These are phyloP conservation scores for Westerdykella sp. DNA, from an alignment of 2,329 filamentous ascomycete genomes.

Conservation along the genomic window DNA sequence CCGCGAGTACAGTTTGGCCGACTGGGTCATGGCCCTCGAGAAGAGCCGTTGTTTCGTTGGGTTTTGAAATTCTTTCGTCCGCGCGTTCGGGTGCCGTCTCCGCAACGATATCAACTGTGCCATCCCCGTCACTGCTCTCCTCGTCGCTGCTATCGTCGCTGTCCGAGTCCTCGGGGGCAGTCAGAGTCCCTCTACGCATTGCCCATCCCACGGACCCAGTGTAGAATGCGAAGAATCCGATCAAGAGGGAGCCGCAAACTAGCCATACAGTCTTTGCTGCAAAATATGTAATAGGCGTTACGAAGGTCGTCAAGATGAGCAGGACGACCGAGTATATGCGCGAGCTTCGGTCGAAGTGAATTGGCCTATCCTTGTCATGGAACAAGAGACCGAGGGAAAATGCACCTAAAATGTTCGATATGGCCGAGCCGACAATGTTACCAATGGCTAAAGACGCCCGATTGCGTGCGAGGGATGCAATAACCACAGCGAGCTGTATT, in stretches of 20 bases:
- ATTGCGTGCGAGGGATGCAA: constrained; percentile 43
- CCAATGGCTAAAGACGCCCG: constrained; percentile 47
- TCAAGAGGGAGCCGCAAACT: constrained; percentile 36
- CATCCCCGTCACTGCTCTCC: constrained; percentile 17
- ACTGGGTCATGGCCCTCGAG: no score
- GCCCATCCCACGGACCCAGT: constrained; percentile 41
- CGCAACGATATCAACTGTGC: neutral
- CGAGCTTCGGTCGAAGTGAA: constrained; percentile 45
- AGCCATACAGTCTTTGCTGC: constrained; percentile 24
- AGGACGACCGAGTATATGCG: constrained; percentile 44
- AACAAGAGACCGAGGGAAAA: constrained; percentile 50
- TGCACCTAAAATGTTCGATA: constrained; percentile 52
- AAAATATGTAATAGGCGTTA: constrained; percentile 34
- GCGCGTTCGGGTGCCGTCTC: neutral
- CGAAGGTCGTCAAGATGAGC: constrained; percentile 39
- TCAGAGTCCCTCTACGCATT: constrained; percentile 41
- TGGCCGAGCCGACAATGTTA: constrained; percentile 50
- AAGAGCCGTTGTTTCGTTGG: neutral
- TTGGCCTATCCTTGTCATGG: constrained; percentile 19
- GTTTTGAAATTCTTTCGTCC: neutral
- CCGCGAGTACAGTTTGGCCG: no score
- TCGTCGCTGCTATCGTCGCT: constrained; percentile 32
- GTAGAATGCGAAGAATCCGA: constrained; percentile 43
- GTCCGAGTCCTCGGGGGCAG: constrained; percentile 40
- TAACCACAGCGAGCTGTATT: constrained; percentile 44